Conservation (phyloP, 2,329 filamentous ascomycete species). For the Mariannaea elegans region DNA sequence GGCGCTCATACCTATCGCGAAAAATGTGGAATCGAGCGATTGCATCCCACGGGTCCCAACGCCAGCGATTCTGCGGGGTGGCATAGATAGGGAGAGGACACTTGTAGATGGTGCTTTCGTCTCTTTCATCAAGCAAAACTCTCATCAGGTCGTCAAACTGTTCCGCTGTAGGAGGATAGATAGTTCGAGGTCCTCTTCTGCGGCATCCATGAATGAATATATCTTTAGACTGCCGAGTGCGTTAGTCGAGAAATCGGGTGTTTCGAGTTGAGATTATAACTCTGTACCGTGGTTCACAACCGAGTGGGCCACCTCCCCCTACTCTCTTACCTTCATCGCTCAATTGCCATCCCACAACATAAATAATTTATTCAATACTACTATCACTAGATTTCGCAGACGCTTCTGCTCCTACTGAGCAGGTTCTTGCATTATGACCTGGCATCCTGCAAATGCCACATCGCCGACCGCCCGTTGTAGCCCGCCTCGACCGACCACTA, state of each 20-base stretch:
- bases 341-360: no score
- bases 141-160: neutral
- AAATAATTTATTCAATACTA: no score
- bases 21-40: slow-evolving; percentile 65
- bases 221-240: neutral
- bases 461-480: no score
- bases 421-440: no score
- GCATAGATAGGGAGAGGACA: slow-evolving; percentile 8
- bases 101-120: neutral
- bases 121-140: neutral
- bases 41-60: neutral
- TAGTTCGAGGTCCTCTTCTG: neutral
- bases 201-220: slow-evolving; percentile 6
- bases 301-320: no score
- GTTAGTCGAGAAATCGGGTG: neutral
- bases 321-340: no score
- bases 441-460: no score
- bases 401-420: no score
- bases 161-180: neutral
- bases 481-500: no score
- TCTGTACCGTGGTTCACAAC: no score
- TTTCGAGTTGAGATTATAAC: no score
- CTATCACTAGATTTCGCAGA: no score
- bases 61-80: neutral
- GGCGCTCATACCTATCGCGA: slow-evolving; percentile 66